Conservation (phyloP, 352 stramenopile species). For the Phytopythium chamaehyphon region DNA sequence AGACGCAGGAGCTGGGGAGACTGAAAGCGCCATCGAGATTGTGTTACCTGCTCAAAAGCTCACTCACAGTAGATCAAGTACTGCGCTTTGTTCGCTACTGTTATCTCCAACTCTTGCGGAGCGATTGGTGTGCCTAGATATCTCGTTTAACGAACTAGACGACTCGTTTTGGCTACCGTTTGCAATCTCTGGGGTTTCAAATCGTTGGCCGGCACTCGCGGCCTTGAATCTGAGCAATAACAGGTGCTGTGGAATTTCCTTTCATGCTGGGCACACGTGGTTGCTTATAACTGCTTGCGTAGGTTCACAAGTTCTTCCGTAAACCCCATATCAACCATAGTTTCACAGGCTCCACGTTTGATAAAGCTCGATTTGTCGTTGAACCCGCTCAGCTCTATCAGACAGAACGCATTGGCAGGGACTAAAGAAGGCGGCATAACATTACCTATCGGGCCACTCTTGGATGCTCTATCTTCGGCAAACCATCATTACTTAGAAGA, state of each 20-base stretch:
- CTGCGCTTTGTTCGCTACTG: not conserved
- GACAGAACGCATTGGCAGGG: not conserved
- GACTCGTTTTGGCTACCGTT: constrained; percentile 31
- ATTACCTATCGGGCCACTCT: constrained; percentile 6
- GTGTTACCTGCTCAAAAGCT: too few species aligned
- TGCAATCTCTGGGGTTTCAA: not conserved
- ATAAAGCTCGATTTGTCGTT: constrained; percentile 46
- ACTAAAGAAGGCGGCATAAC: too few species aligned
- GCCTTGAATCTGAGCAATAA: constrained; percentile 50
- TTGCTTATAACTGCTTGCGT: too few species aligned
- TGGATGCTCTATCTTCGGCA: constrained; percentile 6
- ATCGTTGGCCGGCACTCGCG: constrained; percentile 19
- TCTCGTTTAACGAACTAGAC: constrained; percentile 52
- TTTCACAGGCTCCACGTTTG: constrained; percentile 25
- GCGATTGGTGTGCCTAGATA: constrained; percentile 22
- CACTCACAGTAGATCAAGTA: too few species aligned
- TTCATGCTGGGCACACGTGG: too few species aligned
- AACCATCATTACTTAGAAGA: constrained; percentile 10
- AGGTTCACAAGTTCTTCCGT: constrained; percentile 33
- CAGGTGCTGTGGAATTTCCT: constrained; percentile 14
- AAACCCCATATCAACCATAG: constrained; percentile 13
- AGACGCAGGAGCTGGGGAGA: too few species aligned
- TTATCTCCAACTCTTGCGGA: not conserved
- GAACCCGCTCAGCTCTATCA: constrained; percentile 18
- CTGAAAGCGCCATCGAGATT: too few species aligned